Conservation (phyloP, 352 stramenopile genomes). For the Phytopythium chamaehyphon region DNA sequence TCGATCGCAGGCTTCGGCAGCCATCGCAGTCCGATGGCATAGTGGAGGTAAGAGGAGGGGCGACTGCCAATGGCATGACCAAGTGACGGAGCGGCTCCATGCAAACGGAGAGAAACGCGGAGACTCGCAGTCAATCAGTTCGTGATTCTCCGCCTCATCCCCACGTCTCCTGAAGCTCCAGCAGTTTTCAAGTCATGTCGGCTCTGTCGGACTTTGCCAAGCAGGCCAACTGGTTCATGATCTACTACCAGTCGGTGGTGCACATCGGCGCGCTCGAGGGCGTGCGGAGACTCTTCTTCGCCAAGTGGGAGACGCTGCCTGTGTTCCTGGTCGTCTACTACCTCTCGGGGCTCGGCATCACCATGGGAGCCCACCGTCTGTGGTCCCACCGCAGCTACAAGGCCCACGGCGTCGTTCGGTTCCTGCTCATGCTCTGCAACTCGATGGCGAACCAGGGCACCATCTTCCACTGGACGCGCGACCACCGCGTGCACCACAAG, state of each 20-base stretch:
- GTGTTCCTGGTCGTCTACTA: constrained; percentile 93
- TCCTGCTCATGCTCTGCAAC: constrained; percentile 98
- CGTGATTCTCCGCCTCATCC: neutral
- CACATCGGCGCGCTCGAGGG: constrained; percentile 90
- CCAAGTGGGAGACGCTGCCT: constrained; percentile 86
- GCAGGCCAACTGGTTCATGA: constrained; percentile 97
- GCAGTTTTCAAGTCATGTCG: constrained; percentile 26
- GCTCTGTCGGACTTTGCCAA: constrained; percentile 59
- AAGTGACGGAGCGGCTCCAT: constrained; percentile 4
- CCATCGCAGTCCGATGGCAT: neutral
- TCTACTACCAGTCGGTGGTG: constrained; percentile 95
- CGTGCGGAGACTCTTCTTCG: constrained; percentile 71
- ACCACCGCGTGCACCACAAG: constrained; percentile 99
- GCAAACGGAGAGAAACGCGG: neutral
- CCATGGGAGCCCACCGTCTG: constrained; percentile 96
- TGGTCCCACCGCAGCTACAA: constrained; percentile 97
- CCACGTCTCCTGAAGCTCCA: neutral
- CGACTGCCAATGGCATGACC: no score
- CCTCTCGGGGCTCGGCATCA: constrained; percentile 96
- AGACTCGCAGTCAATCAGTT: neutral
- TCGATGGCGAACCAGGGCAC: constrained; percentile 97
- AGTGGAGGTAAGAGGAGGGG: no score
- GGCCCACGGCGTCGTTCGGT: constrained; percentile 85
- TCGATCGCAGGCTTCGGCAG: neutral
- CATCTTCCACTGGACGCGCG: constrained; percentile 97